Evolutionary conservation across 2,329 filamentous ascomycete genomes (phyloP).

Genomic region (Macrophomina tecta): DNA sequence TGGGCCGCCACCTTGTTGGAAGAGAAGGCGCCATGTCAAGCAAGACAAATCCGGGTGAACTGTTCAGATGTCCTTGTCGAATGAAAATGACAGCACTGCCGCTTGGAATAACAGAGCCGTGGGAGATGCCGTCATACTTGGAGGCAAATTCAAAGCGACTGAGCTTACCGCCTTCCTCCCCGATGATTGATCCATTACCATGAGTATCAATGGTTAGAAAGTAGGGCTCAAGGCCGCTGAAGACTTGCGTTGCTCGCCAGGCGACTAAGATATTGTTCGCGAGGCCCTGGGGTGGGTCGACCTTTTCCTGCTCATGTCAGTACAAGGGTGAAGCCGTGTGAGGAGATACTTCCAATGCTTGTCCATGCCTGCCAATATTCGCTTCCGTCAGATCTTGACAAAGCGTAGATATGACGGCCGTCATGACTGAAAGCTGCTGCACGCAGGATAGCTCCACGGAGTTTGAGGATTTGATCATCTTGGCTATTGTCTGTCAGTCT

Average conservation of each 20-base stretch:
- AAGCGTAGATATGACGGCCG: neutral
- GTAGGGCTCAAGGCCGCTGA: neutral
- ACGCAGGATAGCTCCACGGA: neutral
- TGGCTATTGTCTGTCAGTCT: neutral
- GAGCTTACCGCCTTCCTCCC: neutral
- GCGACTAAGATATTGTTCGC: neutral
- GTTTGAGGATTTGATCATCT: neutral
- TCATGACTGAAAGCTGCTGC: slow-evolving; percentile 10
- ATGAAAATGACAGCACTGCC: neutral
- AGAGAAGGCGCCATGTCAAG: neutral
- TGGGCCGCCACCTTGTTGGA: neutral
- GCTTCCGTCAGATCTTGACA: neutral
- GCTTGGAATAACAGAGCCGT: neutral
- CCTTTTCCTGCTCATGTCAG: neutral
- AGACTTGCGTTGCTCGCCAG: neutral
- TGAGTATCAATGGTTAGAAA: slow-evolving; percentile 8
- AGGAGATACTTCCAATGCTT: neutral
- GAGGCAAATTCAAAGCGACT: neutral
- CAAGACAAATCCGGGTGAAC: neutral
- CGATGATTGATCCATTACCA: slow-evolving; percentile 7
- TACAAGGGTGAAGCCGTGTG: neutral
- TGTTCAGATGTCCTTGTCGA: neutral
- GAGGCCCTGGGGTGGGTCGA: neutral
- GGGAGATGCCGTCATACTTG: slow-evolving; percentile 2
- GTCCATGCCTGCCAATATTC: slow-evolving; percentile 1